phyloP scores from a whole-genome alignment of 306 rosid species.

The Cucurbita ficifolia region DNA sequence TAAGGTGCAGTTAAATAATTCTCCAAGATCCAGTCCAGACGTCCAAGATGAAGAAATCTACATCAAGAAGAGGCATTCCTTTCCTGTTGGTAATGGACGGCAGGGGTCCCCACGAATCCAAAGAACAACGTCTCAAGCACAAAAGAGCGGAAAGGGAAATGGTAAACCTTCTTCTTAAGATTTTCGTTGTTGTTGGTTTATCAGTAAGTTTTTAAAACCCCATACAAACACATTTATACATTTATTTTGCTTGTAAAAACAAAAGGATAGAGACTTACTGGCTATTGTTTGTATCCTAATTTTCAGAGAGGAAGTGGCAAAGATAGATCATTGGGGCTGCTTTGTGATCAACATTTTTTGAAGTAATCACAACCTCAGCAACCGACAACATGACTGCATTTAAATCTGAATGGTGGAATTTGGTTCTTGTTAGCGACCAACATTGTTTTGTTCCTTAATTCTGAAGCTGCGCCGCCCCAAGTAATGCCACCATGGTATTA shows the following conservation, averaged over 20 bases:
- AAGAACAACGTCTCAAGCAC: slow-evolving; percentile 53
- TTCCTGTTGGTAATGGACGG: slow-evolving; percentile 59
- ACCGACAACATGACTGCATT: background rate
- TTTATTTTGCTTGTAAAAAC: background rate
- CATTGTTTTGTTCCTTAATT: background rate
- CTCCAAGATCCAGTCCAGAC: slow-evolving; percentile 94
- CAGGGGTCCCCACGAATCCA: slow-evolving; percentile 76
- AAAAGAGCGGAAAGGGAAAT: slow-evolving; percentile 40
- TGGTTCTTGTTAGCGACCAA: background rate
- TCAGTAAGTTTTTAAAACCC: background rate
- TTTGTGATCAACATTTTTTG: slow-evolving; percentile 1
- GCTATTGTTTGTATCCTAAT: slow-evolving; percentile 2
- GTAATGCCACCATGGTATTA: background rate
- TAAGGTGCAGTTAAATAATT: slow-evolving; percentile 49
- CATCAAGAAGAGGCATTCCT: slow-evolving; percentile 75
- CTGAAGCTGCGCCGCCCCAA: background rate
- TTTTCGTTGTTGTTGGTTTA: background rate
- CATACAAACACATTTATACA: background rate
- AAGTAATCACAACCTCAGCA: slow-evolving; percentile 7
- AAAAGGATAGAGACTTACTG: slow-evolving; percentile 19
- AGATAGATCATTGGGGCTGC: slow-evolving; percentile 30
- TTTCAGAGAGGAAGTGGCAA: slow-evolving; percentile 87
- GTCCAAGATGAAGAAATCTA: slow-evolving; percentile 43
- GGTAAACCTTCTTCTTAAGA: slow-evolving; percentile 16
- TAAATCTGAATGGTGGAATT: background rate